Base-by-base conservation (phyloP, 768 basidiomycete genomes). In the Lactifluus subvellereus region DNA sequence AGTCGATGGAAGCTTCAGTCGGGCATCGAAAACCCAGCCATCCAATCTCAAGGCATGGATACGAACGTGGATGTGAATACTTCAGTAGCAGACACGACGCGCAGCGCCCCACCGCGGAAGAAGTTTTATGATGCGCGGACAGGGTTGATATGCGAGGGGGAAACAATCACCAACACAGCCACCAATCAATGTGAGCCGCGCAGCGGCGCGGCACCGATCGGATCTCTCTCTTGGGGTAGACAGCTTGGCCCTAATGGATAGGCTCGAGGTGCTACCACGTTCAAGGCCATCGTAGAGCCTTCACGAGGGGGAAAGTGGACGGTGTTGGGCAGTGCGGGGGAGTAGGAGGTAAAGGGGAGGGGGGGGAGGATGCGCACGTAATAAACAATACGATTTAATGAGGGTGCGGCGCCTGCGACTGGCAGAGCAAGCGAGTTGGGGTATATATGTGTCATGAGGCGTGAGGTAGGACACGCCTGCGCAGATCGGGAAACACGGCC, bases 361-460 rank as follows among this genome's bases (percentile, higher is more conserved):
- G 42, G n/a, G 52, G 58, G 9, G 35, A 30, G 20, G 22, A 14
- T 30, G 58, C 38, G 58, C 62, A 60, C 54, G 58, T 64, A 64
- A 66, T 49, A 54, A 57, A 54, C 37, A 64, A 64, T 58, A 64
- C 57, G 64, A 57, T 54, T 64, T 47, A 64, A 66, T 10, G 65
- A 66, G 42, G 18, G 65, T 66, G 62, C 20, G 48, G 57, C 65
- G 62, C 62, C 49, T 48, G 62, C 53, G 27, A 49, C 62, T 27
- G 52, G 57, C 57, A 42, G 53, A 16, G 62, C 62, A 57, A 53
- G 48, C 57, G 65, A 66, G 65, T 66, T 66, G 65, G 65, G 61
- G 55, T 65, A 58, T 59, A 59, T 60, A 49, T 51, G 43, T 57
- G 61, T 65, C 59, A 56, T 62, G 60, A 30, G 35, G 50, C 37